Percentiles rank a stretch among this genome's conserved stretches.
Conservation (phyloP, 192 early-diverging fungal species). For the Podila epicladia region DNA sequence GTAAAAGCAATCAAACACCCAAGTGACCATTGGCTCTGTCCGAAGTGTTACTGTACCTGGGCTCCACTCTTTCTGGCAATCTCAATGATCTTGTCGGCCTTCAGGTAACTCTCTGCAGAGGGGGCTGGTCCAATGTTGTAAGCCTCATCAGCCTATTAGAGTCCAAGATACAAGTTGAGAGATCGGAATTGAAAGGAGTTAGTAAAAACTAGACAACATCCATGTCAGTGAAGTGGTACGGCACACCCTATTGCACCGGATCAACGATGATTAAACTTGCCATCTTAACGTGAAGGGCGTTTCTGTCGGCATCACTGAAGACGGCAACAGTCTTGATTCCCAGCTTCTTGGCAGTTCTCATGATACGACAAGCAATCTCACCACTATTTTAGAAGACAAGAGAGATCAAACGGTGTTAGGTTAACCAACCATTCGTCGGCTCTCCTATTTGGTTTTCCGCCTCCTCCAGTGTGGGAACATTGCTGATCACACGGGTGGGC, state of each 20-base stretch:
- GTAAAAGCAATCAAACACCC: slow-evolving; percentile 9
- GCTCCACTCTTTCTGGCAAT: slow-evolving; percentile 78
- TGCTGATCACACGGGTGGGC: slow-evolving; percentile 1
- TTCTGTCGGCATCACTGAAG: slow-evolving; percentile 89
- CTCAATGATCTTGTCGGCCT: slow-evolving; percentile 82
- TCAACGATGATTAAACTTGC: slow-evolving; percentile 30
- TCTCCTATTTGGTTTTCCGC: too few relatives aligned
- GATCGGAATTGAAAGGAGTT: background rate
- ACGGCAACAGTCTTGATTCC: slow-evolving; percentile 97
- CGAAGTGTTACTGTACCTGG: slow-evolving; percentile 59
- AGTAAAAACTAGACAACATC: background rate
- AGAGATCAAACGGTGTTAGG: background rate
- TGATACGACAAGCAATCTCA: slow-evolving; percentile 85
- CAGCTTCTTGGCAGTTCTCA: slow-evolving; percentile 83
- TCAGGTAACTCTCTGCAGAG: slow-evolving; percentile 84
- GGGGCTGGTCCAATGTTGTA: slow-evolving; percentile 89
- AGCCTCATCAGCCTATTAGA: slow-evolving; percentile 88
- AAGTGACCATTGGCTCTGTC: background rate
- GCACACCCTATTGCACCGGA: too few relatives aligned
- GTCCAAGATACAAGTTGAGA: background rate
- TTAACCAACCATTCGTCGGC: too few relatives aligned
- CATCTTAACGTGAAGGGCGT: slow-evolving; percentile 87
- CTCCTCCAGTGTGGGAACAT: background rate
- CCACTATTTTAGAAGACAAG: slow-evolving; percentile 56
- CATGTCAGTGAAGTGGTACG: background rate